Base-by-base conservation (phyloP, 2,329 filamentous ascomycete genomes). In the Pseudogymnoascus sp. region DNA sequence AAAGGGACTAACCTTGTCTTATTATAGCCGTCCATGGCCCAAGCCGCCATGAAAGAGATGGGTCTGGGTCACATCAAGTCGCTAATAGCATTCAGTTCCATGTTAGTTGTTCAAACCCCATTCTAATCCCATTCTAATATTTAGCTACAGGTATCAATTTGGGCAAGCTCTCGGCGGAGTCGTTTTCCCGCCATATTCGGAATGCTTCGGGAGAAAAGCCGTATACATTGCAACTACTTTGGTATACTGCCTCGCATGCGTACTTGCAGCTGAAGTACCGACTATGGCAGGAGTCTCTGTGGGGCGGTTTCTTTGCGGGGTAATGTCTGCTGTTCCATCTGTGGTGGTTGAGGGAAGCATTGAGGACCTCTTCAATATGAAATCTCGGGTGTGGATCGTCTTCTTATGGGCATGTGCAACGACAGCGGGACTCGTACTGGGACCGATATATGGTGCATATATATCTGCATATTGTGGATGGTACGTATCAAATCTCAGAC, bases 311-410 rank as follows among this genome's bases (percentile, higher is more conserved):
- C 21, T 78, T 4, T 76, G 76, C 3, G 80, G 80, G 0, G 66
- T 79, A 4, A 69, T 78, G 9, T 80, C 79, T 0, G 78, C 80
- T 3, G 76, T 80, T 11, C 80, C 80, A 1, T 75, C 78, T 0
- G 77, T 79, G 21, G 78, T 82, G 5, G 76, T 78, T 8, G 74
- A 77, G 0, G 79, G 80, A 1, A 79, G 77, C 60, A 74, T 82
- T 33, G 80, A 82, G 64, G 79, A 82, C 65, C 76, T 82, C 69
- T 81, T 76, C 71, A 76, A 80, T 63, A 73, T 75, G 1, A 72
- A 74, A 62, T 72, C 71, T n/a, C 74, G 80, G 13, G 76, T 81
- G 7, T 81, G 78, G 78, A 69, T 78, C 13, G 73, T 82, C 8
- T 78, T 77, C 62, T 68, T 75, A 6, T 82, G 79, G 79, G 75